A percentile compares a stretch with the other conserved stretches of the same genome.
Conservation (phyloP, 345 rosid species). For the Aquilaria sinensis region DNA sequence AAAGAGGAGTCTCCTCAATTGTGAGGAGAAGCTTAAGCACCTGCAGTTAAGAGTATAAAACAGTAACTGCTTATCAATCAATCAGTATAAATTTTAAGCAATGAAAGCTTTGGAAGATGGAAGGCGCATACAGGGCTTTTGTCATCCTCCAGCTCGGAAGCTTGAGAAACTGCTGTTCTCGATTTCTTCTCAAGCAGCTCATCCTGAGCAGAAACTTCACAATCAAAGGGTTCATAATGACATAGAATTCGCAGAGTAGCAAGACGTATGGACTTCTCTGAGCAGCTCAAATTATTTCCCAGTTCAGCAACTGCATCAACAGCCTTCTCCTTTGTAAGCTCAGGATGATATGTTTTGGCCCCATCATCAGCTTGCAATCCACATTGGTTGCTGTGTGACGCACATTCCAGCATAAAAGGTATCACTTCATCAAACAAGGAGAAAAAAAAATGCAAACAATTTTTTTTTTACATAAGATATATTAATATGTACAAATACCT, state of each 20-base stretch:
- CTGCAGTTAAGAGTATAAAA: conserved; percentile 35
- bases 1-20: conserved; percentile 60
- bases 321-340: conserved; percentile 38
- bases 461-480: background rate
- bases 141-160: conserved; percentile 13
- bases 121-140: conserved; percentile 45
- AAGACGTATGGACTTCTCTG: conserved; percentile 65
- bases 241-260: conserved; percentile 71
- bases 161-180: conserved; percentile 37
- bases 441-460: background rate
- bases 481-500: conserved; percentile 22
- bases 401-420: conserved; percentile 10
- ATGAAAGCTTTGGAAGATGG: conserved; percentile 5
- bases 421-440: conserved; percentile 13
- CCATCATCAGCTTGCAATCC: conserved; percentile 23
- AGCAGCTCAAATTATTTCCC: conserved; percentile 63
- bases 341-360: conserved; percentile 28
- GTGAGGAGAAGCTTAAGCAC: conserved; percentile 60
- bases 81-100: conserved; percentile 2
- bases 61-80: conserved; percentile 1
- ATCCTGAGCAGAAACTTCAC: conserved; percentile 28
- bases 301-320: conserved; percentile 37
- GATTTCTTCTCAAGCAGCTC: conserved; percentile 39
- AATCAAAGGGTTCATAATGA: conserved; percentile 42
- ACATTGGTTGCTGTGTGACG: conserved; percentile 11